Percentiles rank a stretch among this genome's conserved stretches.
phyloP scores from a whole-genome alignment of 345 rosid species.

The Brassica carinata region DNA sequence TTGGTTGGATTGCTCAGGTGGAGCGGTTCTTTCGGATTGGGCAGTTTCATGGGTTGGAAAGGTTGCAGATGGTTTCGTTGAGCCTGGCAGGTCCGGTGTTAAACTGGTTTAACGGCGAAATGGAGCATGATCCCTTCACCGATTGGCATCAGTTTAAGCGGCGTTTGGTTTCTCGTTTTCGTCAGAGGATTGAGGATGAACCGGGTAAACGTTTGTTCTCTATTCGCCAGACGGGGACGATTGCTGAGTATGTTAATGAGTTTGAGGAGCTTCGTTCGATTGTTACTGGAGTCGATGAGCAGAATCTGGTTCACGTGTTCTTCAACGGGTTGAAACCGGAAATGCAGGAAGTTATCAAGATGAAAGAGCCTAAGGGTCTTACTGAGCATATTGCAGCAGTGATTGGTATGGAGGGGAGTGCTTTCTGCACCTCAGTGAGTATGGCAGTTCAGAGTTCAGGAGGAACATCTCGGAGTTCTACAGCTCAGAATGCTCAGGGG shows the following conservation, averaged over 20 bases:
- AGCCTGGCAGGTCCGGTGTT: neutral
- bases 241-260: too few species aligned
- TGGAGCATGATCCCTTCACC: neutral
- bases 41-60: neutral
- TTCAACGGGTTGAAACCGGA: neutral
- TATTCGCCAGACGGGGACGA: neutral
- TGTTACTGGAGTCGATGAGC: neutral
- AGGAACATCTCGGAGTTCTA: too few species aligned
- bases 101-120: neutral
- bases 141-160: neutral
- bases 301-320: neutral
- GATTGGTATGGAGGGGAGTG: neutral
- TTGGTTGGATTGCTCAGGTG: neutral
- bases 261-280: neutral
- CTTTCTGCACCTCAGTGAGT: too few species aligned
- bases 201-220: neutral
- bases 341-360: neutral
- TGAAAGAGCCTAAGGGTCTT: neutral
- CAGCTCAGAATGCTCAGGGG: too few species aligned
- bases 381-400: neutral
- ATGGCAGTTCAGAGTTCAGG: too few species aligned
- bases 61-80: neutral
- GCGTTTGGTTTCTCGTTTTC: neutral
- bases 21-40: neutral
- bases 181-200: neutral